Evolutionary conservation across 2,329 filamentous ascomycete species (phyloP).

Genomic region (Aureobasidium sp.): DNA sequence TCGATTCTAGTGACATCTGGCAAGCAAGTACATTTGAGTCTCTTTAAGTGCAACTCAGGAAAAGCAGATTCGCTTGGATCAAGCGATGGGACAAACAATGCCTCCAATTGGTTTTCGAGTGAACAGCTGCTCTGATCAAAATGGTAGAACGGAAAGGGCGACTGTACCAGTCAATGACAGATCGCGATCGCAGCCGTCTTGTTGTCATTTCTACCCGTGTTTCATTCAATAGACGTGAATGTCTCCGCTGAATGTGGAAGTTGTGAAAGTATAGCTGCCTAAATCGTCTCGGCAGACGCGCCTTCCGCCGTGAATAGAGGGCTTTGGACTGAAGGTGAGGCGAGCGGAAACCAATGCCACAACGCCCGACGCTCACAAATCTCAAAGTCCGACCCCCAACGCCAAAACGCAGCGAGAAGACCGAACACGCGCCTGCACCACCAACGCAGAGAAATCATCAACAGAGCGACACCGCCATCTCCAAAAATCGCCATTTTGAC

Average conservation of each 20-base stretch:
- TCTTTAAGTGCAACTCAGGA: not conserved
- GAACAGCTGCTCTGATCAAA: not conserved
- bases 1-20: not conserved
- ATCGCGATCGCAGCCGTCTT: constrained; percentile 1
- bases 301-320: not conserved
- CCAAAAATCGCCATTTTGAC: constrained; percentile 13
- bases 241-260: not conserved
- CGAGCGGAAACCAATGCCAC: constrained; percentile 1
- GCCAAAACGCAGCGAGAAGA: not conserved
- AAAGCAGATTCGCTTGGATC: not conserved
- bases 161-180: not conserved
- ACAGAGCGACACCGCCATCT: constrained; percentile 13
- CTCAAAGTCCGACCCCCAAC: not conserved
- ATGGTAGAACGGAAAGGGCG: not conserved
- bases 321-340: not conserved
- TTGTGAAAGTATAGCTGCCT: not conserved
- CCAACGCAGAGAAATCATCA: constrained; percentile 1
- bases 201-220: not conserved
- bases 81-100: not conserved
- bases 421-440: constrained; percentile 9
- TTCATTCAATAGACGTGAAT: not conserved
- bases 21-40: not conserved
- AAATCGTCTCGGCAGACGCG: not conserved
- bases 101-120: not conserved
- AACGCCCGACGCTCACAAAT: constrained; percentile 6